Evolutionary conservation across 331 rosid genomes (phyloP).

Genomic region (Rosa hybrid): DNA sequence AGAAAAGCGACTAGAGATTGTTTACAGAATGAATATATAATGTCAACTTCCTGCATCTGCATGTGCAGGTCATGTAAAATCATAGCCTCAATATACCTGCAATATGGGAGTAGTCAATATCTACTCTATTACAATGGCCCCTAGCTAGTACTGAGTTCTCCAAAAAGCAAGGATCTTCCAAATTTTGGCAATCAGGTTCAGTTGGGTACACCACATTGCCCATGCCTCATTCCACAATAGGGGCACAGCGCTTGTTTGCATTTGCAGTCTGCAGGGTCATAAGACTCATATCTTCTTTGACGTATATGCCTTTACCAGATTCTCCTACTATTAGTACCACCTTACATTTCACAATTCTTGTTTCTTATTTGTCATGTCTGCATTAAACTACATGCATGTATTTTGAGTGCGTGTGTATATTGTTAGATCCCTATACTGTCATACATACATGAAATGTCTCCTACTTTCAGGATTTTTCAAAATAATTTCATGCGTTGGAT

Average conservation of each 20-base stretch:
- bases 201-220: slow-evolving; percentile 20
- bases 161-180: slow-evolving; percentile 27
- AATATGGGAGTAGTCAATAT: slow-evolving; percentile 6
- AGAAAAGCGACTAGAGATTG: background rate
- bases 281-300: background rate
- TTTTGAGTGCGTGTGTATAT: background rate
- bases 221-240: background rate
- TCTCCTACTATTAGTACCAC: background rate
- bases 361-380: background rate
- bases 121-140: slow-evolving; percentile 1
- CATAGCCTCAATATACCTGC: background rate
- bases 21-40: background rate
- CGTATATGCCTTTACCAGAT: background rate
- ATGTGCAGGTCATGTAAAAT: slow-evolving; percentile 2
- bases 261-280: background rate
- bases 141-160: slow-evolving; percentile 21
- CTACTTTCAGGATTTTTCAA: background rate
- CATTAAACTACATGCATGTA: background rate
- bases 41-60: background rate
- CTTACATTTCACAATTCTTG: background rate
- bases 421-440: background rate
- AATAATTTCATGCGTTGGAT: background rate
- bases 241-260: background rate
- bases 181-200: slow-evolving; percentile 20
- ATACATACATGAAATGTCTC: background rate